Evolutionary conservation across 1,284 basidiomycete species (phyloP).

Genomic region (Taiwanofungus camphoratus): DNA sequence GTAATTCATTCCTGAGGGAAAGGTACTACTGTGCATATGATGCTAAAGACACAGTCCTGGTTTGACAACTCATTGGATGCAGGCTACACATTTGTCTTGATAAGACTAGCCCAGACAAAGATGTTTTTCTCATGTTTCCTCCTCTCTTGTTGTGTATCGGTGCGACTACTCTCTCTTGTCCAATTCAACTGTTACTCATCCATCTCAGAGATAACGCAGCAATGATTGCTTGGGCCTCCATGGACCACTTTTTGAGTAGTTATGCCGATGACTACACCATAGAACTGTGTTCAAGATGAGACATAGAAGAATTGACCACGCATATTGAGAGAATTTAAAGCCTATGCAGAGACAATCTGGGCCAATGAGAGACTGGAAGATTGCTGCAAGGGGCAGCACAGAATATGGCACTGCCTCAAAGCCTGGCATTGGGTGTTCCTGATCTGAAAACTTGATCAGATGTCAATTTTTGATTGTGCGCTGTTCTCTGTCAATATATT

Average conservation of each 20-base stretch:
- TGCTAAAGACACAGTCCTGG: not conserved
- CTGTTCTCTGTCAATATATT: too few species aligned
- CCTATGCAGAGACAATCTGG: too few species aligned
- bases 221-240: conserved; percentile 91
- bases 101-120: conserved; percentile 25
- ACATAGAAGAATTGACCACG: conserved; percentile 47
- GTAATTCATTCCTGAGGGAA: conserved; percentile 65
- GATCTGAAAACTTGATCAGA: too few species aligned
- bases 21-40: conserved; percentile 34
- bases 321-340: too few species aligned
- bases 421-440: too few species aligned
- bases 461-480: too few species aligned
- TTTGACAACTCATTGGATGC: not conserved
- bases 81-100: conserved; percentile 42
- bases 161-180: conserved; percentile 21
- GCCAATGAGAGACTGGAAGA: too few species aligned
- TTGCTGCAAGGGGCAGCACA: too few species aligned
- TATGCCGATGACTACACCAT: conserved; percentile 64
- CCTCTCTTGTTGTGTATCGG: conserved; percentile 80
- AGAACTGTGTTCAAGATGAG: conserved; percentile 60
- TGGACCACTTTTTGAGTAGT: conserved; percentile 67
- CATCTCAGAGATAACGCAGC: conserved; percentile 76
- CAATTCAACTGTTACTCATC: not conserved
- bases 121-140: conserved; percentile 53
- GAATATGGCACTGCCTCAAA: too few species aligned